Conservation (phyloP, 441 rosid species). For the Euphorbia schlechtendalii region DNA sequence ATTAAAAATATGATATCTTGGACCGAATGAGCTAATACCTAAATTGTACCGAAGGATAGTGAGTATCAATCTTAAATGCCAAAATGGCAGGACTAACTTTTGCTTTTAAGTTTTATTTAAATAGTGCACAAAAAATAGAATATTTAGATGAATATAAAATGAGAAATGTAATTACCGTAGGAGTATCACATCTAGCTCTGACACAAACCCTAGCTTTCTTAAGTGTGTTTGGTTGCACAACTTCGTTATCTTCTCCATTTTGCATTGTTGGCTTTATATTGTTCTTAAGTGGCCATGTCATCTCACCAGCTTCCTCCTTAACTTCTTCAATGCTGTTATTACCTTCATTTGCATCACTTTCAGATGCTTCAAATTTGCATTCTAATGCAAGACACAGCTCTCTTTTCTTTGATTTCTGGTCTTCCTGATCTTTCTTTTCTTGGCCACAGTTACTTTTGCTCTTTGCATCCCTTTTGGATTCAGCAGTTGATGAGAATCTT, state of each 20-base stretch:
- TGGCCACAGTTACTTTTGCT: slow-evolving; percentile 12
- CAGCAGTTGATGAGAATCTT: slow-evolving; percentile 38
- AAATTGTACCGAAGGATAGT: too few relatives aligned
- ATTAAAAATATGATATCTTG: too few relatives aligned
- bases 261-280: slow-evolving; percentile 28
- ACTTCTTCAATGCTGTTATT: slow-evolving; percentile 29
- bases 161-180: slow-evolving; percentile 65
- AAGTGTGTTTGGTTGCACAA: slow-evolving; percentile 38
- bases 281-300: too few relatives aligned
- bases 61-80: too few relatives aligned
- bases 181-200: slow-evolving; percentile 73
- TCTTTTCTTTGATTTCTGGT: slow-evolving; percentile 18
- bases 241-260: slow-evolving; percentile 47
- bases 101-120: too few relatives aligned
- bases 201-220: slow-evolving; percentile 92
- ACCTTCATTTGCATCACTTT: slow-evolving; percentile 26
- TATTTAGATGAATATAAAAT: too few relatives aligned
- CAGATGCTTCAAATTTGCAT: slow-evolving; percentile 38
- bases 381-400: slow-evolving; percentile 47
- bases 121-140: too few relatives aligned
- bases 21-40: too few relatives aligned
- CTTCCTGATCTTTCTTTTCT: slow-evolving; percentile 18
- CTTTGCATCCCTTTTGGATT: too few relatives aligned
- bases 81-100: too few relatives aligned
- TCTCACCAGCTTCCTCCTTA: too few relatives aligned